Percentiles rank a stretch among this genome's conserved stretches.
phyloP scores from a whole-genome alignment of 1,284 basidiomycete species.

The Cerrena zonata region DNA sequence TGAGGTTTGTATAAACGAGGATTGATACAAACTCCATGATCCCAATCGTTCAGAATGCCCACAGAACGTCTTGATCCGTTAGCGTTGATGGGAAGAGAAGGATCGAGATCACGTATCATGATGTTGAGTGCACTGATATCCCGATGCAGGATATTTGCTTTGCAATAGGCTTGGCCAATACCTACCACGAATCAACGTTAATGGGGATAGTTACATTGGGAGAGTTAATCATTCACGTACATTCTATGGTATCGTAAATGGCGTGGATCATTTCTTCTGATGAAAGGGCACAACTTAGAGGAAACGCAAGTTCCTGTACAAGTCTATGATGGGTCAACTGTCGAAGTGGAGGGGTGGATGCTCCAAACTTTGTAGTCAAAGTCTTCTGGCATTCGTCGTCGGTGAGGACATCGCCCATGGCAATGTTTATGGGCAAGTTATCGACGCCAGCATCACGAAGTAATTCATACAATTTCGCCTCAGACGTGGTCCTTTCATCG shows the following conservation, averaged over 20 bases:
- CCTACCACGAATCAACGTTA: neutral
- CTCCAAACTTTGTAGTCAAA: neutral
- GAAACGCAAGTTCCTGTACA: neutral
- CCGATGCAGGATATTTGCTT: neutral
- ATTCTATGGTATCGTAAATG: neutral
- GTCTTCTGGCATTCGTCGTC: neutral
- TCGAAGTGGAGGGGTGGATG: neutral
- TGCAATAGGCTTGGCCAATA: neutral
- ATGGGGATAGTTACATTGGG: neutral
- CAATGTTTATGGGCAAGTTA: conserved; percentile 15
- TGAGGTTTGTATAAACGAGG: neutral
- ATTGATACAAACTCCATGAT: neutral
- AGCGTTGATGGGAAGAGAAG: neutral
- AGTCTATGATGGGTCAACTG: neutral
- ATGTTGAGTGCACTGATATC: conserved; percentile 1
- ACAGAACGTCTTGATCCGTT: neutral
- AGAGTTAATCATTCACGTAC: neutral
- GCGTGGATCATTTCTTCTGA: neutral
- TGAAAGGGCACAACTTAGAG: neutral
- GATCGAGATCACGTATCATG: neutral
- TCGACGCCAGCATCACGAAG: neutral
- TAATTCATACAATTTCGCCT: neutral
- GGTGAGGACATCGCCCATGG: conserved; percentile 21
- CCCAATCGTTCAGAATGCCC: conserved; percentile 4
- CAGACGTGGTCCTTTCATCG: neutral